A percentile compares a stretch with the other conserved stretches of the same genome.
These are phyloP conservation scores for Crithidia acanthocephali DNA, from an alignment of 208 protist species.

Conservation along the genomic window DNA sequence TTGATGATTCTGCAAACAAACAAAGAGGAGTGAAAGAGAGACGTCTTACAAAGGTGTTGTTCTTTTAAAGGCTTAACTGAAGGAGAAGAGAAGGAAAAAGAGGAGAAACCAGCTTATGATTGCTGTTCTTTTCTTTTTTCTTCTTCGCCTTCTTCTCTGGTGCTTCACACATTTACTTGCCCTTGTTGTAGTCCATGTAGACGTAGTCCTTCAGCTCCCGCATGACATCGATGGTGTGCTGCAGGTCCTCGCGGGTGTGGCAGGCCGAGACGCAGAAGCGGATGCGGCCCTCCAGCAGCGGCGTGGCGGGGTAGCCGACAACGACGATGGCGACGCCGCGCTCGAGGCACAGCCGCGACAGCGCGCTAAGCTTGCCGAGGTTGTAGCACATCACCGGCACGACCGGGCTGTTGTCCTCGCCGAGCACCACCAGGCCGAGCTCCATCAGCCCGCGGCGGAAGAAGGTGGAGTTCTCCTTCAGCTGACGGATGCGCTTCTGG, in stretches of 20 bases:
- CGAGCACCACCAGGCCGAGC: slow-evolving; percentile 84
- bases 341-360: slow-evolving; percentile 89
- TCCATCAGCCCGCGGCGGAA: slow-evolving; percentile 82
- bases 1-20: too few species aligned
- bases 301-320: slow-evolving; percentile 98
- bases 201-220: slow-evolving; percentile 74
- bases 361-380: slow-evolving; percentile 88
- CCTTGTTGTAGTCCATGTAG: slow-evolving; percentile 72
- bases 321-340: slow-evolving; percentile 95
- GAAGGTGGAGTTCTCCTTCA: slow-evolving; percentile 88
- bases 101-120: too few species aligned
- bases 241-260: slow-evolving; percentile 95
- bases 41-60: too few species aligned
- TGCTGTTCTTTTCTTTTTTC: too few species aligned
- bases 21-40: not conserved
- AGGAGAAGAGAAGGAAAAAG: too few species aligned
- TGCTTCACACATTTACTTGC: slow-evolving; percentile 3
- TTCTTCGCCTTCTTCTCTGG: too few species aligned
- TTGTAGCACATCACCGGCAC: slow-evolving; percentile 97
- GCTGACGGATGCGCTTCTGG: slow-evolving; percentile 74
- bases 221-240: slow-evolving; percentile 91
- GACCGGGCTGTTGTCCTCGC: slow-evolving; percentile 95
- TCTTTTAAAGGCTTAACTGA: too few species aligned
- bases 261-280: slow-evolving; percentile 93
- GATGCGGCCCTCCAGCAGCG: slow-evolving; percentile 90